Evolutionary conservation across 345 rosid genomes (phyloP), one percentile per base, ranked within the genome.

Genomic region (Nephelium lappaceum): DNA sequence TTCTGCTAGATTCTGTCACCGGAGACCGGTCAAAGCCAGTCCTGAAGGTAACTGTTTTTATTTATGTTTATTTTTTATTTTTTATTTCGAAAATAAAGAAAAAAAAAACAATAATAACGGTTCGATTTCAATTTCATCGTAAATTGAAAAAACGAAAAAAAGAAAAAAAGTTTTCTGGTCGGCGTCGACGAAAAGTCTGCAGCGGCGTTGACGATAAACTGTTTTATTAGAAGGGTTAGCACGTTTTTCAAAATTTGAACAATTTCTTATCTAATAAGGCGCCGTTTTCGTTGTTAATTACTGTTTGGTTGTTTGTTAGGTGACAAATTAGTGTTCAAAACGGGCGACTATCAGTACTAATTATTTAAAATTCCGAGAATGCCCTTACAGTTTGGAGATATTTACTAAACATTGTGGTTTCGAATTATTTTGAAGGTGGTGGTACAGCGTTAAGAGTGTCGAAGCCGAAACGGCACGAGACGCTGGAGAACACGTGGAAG

Each of bases 401-500:
- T 27, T 27, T 72, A 36, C 75, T 55, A 15, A 14, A 41, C 43
- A 2, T 0, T 31, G 36, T 31, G 3, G 2, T 31, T 31, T 4
- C 36, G 36, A 31, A 76, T 5, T 16, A 77, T 57, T 1, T 51
- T 75, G 69, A 78, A 83, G 81, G 87, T 9, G 84, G 87, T 2
- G 83, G 86, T 5, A 83, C 83, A 81, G 87, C 89, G 68, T 80
- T 91, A 82, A 79, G 83, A 79, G 91, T 90, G 65, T 78, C 85
- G 47, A 89, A 76, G 79, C 87, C 87, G 5, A 88, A 77, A 67
- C 83, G 87, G 62, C 83, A 89, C 6, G 97, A 93, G 75, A 91
- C 97, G 71, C 60, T 93, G 38, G 97, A 93, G 88, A 88, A 81
- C 81, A 92, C 97, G 63, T 91, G 97, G 98, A 92, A 88, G 85